Base-by-base conservation (phyloP, 345 rosid genomes). In the Murraya paniculata region DNA sequence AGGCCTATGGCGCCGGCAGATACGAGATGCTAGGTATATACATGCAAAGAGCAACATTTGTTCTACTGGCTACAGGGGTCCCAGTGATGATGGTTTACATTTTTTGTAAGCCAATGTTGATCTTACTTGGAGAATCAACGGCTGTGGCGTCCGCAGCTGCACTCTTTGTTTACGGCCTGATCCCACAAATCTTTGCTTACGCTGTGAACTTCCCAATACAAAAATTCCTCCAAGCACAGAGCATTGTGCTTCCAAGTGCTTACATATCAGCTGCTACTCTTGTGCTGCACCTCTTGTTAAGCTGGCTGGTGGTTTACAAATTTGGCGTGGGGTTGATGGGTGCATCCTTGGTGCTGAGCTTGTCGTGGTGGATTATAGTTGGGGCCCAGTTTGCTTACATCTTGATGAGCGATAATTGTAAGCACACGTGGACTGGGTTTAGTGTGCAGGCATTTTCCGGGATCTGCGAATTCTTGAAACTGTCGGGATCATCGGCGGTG, bases 291-390 rank as follows among this genome's bases (percentile, higher is more conserved):
- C 81, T 92, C 2, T 39, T 82, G 25, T 61, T 92, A 19, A 87
- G 91, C 65, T 92, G 94, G 94, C 33, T 84, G 2, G 86, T 80
- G 2, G 87, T 87, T 45, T 82, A 83, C 77, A 68, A 81, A 35
- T 53, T 88, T 21, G 90, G 86, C 0, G 7, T 82, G 60, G 93
- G 94, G 0, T 77, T 92, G 75, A 45, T 93, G 14, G 97, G 98
- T 2, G 91, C 91, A 0, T 87, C 97, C 3, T 75, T 91, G 76
- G 94, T 83, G 61, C 79, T 95, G 48, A 95, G 95, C 74, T 64
- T 93, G 41, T 90, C 97, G 1, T 95, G 98, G 98, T 95, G 97
- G 93, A 75, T 91, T 7, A 89, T 95, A 0, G 93, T 95, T n/a
- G 80, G 48, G 58, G 91, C 91, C 0, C 98, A 95, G 61, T 72